Base-by-base conservation (phyloP, 345 rosid species). In the Lumnitzera racemosa region DNA sequence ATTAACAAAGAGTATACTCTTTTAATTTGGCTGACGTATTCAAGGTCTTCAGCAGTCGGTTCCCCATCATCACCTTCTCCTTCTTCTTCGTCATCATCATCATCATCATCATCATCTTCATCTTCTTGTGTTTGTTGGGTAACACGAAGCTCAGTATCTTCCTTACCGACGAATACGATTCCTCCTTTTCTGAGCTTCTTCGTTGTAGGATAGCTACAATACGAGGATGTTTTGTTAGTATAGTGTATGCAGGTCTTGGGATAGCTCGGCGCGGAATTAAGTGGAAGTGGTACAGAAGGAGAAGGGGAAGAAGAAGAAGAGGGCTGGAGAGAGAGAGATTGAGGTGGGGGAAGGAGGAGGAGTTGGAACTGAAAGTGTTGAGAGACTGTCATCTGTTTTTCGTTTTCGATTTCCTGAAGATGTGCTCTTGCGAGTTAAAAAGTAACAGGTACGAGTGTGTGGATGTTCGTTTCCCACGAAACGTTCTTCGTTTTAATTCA, bases 1-100 rank as follows among this genome's bases (percentile, higher is more conserved):
- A 36, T 36, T 16, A 13, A 16, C 7, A 14, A 46, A 15, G 49
- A 47, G 47, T 61, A 12, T 16, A 83, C 83, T 69, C 81, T 76
- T 70, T 76, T 69, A 47, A 81, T 67, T 61, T 78, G 76, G 49
- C 58, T 55, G 61, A 76, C 56, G 57, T 65, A 60, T 29, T 78
- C 68, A 54, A 78, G 71, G 64, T 74, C 83, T 73, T 76, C 62
- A 57, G 79, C 70, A 36, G 57, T 61, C 15, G 56, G 72, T 12
- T 66, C 74, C 51, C 61, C 77, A 12, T 50, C 64, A 0, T 56
- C 62, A 1, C 49, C 54, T 23, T 43, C 62, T 1, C 61, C 68
- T 13, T 69, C 50, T 13, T 60, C 72, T 8, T 57, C 62, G 1
- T 54, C 64, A 16, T 64, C 55, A 11, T 27, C 67, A 13, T 52